A percentile compares a stretch with the other conserved stretches of the same genome.
Conservation (phyloP, 2,329 filamentous ascomycete species). For the Trichophyton simii region DNA sequence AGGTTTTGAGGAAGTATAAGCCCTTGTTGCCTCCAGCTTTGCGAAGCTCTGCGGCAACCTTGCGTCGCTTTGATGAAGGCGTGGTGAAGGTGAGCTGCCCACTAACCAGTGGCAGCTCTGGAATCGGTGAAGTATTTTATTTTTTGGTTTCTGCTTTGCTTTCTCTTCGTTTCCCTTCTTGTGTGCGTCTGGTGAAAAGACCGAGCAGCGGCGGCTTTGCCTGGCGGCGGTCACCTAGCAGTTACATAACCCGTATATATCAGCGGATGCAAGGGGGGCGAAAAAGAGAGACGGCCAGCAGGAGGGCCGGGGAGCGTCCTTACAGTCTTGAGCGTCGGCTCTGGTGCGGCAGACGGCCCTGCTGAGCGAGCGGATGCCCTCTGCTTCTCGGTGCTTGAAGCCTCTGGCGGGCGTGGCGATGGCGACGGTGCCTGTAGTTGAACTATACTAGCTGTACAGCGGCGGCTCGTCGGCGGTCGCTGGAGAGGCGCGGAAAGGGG, state of each 20-base stretch:
- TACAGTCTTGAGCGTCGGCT: neutral
- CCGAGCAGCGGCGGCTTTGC: neutral
- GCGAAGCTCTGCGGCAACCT: slow-evolving; percentile 32
- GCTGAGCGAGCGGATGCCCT: neutral
- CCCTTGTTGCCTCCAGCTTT: slow-evolving; percentile 25
- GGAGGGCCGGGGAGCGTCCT: neutral
- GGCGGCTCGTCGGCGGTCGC: too few species aligned
- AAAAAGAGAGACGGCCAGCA: neutral
- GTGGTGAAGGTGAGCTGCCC: slow-evolving; percentile 38
- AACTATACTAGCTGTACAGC: too few species aligned
- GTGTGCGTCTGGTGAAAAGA: neutral
- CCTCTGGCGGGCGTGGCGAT: neutral
- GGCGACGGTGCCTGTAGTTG: neutral
- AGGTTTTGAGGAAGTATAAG: slow-evolving; percentile 15
- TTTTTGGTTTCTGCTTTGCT: too few species aligned
- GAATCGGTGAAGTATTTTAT: neutral
- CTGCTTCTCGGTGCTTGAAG: neutral
- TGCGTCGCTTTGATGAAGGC: slow-evolving; percentile 40
- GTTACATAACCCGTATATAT: too few species aligned
- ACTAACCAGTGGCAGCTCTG: slow-evolving; percentile 32
- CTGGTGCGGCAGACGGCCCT: too few species aligned
- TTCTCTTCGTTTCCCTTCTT: too few species aligned
- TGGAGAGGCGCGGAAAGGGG: neutral
- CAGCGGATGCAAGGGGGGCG: too few species aligned
- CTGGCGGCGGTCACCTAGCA: neutral